Conservation (phyloP, 345 rosid species). For the Corchorus olitorius region DNA sequence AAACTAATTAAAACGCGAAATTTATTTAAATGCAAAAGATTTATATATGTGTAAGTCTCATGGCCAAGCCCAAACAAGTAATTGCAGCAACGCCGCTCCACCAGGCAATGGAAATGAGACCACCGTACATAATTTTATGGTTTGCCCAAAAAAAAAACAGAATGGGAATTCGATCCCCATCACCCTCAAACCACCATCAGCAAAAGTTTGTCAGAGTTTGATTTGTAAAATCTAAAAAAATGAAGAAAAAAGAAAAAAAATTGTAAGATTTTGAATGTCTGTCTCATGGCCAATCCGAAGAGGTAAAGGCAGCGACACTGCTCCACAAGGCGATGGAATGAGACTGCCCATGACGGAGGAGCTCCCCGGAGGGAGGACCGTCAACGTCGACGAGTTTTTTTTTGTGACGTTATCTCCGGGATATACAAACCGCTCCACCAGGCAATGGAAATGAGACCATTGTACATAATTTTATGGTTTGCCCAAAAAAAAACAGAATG, state of each 20-base stretch:
- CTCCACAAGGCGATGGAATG: conserved; percentile 69
- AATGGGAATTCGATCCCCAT: not conserved
- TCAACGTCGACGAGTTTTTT: conserved; percentile 5
- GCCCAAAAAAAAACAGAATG: not conserved
- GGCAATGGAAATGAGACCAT: conserved; percentile 21
- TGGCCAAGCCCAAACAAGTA: conserved; percentile 6
- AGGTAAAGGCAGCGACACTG: conserved; percentile 49
- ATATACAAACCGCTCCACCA: conserved; percentile 24
- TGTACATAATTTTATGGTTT: not conserved
- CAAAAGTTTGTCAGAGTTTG: too few relatives aligned
- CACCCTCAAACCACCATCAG: too few relatives aligned
- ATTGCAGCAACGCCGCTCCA: conserved; percentile 23
- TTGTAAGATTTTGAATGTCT: not conserved
- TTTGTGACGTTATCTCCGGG: conserved; percentile 18
- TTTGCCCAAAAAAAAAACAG: not conserved
- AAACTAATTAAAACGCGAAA: too few relatives aligned
- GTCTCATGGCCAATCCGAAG: conserved; percentile 56
- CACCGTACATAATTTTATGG: not conserved
- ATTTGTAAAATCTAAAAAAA: too few relatives aligned
- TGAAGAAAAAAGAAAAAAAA: not conserved
- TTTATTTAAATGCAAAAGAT: not conserved
- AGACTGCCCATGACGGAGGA: conserved; percentile 30
- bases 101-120: conserved; percentile 25
- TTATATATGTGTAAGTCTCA: conserved; percentile 15
- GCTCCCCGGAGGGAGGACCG: not conserved